These are phyloP conservation scores for Globisporangium ultimum DNA, from an alignment of 352 stramenopile genomes.

Conservation along the genomic window DNA sequence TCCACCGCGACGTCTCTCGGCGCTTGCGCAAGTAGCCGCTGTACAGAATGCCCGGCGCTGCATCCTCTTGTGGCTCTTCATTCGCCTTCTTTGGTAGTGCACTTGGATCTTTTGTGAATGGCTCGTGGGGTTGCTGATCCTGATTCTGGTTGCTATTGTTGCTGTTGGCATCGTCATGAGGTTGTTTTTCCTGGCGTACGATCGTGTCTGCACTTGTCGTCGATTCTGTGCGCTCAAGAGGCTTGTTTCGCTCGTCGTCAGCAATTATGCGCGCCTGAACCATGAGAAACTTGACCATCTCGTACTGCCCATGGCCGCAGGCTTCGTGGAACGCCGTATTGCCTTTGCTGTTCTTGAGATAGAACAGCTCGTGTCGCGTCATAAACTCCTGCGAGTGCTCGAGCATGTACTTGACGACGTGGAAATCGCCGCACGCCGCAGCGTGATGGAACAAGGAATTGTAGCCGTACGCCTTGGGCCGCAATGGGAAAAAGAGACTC, in stretches of 20 bases:
- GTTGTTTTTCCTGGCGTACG: no score
- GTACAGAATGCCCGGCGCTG: constrained; percentile 23
- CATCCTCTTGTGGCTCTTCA: constrained; percentile 19
- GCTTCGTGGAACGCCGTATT: constrained; percentile 71
- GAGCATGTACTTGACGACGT: constrained; percentile 79
- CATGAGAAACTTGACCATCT: constrained; percentile 68
- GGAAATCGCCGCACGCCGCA: constrained; percentile 70
- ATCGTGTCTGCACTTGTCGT: no score
- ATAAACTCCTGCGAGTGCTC: constrained; percentile 14
- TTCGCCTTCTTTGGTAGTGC: neutral
- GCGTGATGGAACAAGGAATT: constrained; percentile 75
- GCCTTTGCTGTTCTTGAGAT: constrained; percentile 47
- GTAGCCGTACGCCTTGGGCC: constrained; percentile 45
- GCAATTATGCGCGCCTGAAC: constrained; percentile 16
- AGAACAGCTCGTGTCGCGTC: constrained; percentile 25
- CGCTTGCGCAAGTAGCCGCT: constrained; percentile 69
- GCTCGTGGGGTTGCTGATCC: neutral
- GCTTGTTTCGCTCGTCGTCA: constrained; percentile 1
- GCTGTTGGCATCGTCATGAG: neutral
- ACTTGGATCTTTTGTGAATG: neutral
- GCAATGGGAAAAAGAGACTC: constrained; percentile 47
- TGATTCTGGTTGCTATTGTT: constrained; percentile 11
- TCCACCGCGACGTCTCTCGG: constrained; percentile 78
- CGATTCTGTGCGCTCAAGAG: neutral
- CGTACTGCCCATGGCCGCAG: constrained; percentile 56